Evolutionary conservation across 345 rosid genomes (phyloP).

Genomic region (Citrus australasica): DNA sequence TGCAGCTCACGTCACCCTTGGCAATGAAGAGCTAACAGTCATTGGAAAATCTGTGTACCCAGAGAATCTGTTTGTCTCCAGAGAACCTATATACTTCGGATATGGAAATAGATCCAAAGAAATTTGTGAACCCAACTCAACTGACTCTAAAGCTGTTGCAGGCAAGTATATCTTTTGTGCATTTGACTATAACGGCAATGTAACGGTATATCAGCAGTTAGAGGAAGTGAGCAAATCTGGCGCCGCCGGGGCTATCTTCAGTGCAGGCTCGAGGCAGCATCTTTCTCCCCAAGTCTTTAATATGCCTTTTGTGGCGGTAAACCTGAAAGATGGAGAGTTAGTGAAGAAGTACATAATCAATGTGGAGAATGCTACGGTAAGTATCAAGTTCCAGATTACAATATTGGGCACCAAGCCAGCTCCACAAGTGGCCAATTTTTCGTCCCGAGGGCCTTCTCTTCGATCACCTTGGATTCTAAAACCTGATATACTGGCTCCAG

Average conservation of each 20-base stretch:
- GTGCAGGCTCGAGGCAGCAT: slow-evolving; percentile 17
- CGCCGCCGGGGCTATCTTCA: slow-evolving; percentile 42
- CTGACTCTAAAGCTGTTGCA: slow-evolving; percentile 31
- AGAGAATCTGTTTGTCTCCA: slow-evolving; percentile 29
- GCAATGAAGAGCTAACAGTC: slow-evolving; percentile 15
- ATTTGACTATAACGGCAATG: slow-evolving; percentile 7
- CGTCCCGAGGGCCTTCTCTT: slow-evolving; percentile 36
- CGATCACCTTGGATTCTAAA: slow-evolving; percentile 44
- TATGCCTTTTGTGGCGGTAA: slow-evolving; percentile 26
- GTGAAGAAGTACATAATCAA: slow-evolving; percentile 26
- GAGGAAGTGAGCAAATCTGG: slow-evolving; percentile 19
- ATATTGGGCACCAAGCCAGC: slow-evolving; percentile 32
- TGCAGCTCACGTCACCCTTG: slow-evolving; percentile 26
- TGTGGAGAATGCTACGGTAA: slow-evolving; percentile 13
- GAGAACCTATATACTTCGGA: slow-evolving; percentile 36
- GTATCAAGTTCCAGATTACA: slow-evolving; percentile 31
- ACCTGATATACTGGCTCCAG: slow-evolving; percentile 46
- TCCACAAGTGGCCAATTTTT: slow-evolving; percentile 39
- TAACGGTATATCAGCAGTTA: neutral
- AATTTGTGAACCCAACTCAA: slow-evolving; percentile 19
- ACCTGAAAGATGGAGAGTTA: slow-evolving; percentile 21
- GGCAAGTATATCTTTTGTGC: slow-evolving; percentile 45
- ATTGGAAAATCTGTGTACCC: slow-evolving; percentile 38
- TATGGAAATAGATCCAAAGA: slow-evolving; percentile 41
- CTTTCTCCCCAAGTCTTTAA: slow-evolving; percentile 11